Evolutionary conservation across 768 basidiomycete species (phyloP).

Genomic region (Mycena metata): DNA sequence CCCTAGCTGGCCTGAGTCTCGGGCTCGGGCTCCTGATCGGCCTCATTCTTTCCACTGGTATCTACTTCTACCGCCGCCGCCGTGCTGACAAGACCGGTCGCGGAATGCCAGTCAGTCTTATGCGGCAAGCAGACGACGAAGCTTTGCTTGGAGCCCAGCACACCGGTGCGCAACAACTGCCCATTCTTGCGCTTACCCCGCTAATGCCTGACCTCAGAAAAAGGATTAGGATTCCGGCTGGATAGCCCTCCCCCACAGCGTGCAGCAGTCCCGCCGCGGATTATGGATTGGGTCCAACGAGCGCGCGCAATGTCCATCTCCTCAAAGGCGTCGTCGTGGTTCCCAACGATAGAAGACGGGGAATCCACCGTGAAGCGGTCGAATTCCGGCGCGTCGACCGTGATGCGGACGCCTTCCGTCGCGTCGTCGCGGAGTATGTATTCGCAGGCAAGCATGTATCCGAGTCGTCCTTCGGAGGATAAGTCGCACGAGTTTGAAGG

Average conservation of each 20-base stretch:
- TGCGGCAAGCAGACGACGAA: slow-evolving; percentile 5
- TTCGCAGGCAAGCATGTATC: slow-evolving; percentile 29
- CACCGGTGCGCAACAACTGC: slow-evolving; percentile 12
- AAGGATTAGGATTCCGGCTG: not conserved
- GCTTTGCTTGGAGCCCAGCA: slow-evolving; percentile 21
- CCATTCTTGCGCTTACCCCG: not conserved
- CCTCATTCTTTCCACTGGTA: slow-evolving; percentile 1
- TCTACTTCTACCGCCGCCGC: slow-evolving; percentile 21
- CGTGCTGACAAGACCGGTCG: not conserved
- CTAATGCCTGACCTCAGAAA: slow-evolving; percentile 16
- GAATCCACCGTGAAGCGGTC: not conserved
- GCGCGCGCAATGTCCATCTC: slow-evolving; percentile 8
- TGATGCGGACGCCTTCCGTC: slow-evolving; percentile 13
- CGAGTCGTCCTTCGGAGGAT: not conserved
- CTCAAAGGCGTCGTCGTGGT: slow-evolving; percentile 6
- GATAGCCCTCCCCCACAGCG: not conserved
- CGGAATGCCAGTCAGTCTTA: not conserved
- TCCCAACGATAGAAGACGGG: not conserved
- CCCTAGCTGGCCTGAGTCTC: slow-evolving; percentile 26
- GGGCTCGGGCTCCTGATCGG: slow-evolving; percentile 25
- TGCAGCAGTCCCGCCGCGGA: slow-evolving; percentile 12
- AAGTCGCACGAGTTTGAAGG: not conserved
- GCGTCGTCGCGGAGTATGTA: slow-evolving; percentile 32
- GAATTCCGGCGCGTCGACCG: not conserved
- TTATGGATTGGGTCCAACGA: slow-evolving; percentile 28